These are phyloP conservation scores for Trypanosoma vivax DNA, from an alignment of 208 protist genomes.

Conservation along the genomic window DNA sequence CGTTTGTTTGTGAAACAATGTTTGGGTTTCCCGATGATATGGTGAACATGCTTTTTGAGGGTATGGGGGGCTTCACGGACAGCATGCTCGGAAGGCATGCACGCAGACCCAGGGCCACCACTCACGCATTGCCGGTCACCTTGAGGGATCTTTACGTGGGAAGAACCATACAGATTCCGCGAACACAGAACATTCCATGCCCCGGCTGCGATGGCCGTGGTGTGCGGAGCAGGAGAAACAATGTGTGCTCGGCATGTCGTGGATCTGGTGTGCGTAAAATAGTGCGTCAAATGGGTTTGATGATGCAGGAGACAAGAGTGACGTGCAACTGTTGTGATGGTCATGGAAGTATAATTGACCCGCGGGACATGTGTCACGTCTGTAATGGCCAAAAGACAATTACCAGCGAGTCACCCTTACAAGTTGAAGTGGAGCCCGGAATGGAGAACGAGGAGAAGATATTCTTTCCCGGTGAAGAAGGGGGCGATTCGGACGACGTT, in stretches of 20 bases:
- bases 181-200: conserved; percentile 45
- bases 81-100: conserved; percentile 11
- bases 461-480: conserved; percentile 34
- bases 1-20: too few species aligned
- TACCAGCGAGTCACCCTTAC: conserved; percentile 61
- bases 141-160: conserved; percentile 81
- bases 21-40: conserved; percentile 33
- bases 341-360: conserved; percentile 69
- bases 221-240: conserved; percentile 23
- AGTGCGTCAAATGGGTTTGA: conserved; percentile 93
- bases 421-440: conserved; percentile 44
- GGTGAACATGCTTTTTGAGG: too few species aligned
- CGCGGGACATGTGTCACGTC: conserved; percentile 82
- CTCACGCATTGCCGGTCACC: conserved; percentile 43
- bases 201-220: conserved; percentile 56
- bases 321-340: conserved; percentile 90
- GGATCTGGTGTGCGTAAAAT: conserved; percentile 85
- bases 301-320: conserved; percentile 90
- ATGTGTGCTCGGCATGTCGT: conserved; percentile 79
- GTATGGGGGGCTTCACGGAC: too few species aligned
- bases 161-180: conserved; percentile 41
- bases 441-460: conserved; percentile 55
- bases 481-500: conserved; percentile 86
- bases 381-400: conserved; percentile 91
- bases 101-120: conserved; percentile 18